Evolutionary conservation across 139 green algal genomes (phyloP).

Genomic region (Microglena sp.): DNA sequence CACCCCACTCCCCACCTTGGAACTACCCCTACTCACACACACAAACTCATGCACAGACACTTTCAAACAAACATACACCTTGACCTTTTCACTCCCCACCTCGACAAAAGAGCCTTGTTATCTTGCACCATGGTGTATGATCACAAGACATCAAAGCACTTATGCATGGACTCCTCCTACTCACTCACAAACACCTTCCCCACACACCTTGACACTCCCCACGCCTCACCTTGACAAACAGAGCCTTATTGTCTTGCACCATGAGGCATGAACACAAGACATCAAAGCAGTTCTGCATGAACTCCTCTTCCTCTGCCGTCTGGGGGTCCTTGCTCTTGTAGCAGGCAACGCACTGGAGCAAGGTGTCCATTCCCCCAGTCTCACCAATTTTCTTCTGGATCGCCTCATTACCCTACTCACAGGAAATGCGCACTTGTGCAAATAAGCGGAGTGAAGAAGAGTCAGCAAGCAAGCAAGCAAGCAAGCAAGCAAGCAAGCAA

Average conservation of each 20-base stretch:
- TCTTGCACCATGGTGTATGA: constrained; percentile 59
- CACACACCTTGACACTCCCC: too few relatives aligned
- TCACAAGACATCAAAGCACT: constrained; percentile 84
- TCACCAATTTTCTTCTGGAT: constrained; percentile 61
- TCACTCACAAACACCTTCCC: too few relatives aligned
- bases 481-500: too few relatives aligned
- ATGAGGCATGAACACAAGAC: constrained; percentile 73
- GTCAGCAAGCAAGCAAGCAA: not conserved
- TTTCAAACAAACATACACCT: not conserved
- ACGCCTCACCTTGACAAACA: constrained; percentile 53
- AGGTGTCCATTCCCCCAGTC: constrained; percentile 65
- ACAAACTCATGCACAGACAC: not conserved
- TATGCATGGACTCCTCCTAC: constrained; percentile 77
- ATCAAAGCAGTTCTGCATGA: constrained; percentile 85
- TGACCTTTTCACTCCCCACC: constrained; percentile 15
- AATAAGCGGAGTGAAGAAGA: not conserved
- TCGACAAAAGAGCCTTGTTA: constrained; percentile 62
- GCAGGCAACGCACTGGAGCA: constrained; percentile 58
- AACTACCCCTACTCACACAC: not conserved
- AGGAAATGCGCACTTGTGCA: not conserved
- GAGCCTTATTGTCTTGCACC: constrained; percentile 45
- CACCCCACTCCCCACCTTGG: too few relatives aligned
- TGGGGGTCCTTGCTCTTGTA: constrained; percentile 55
- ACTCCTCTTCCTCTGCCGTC: constrained; percentile 65
- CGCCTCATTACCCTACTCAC: constrained; percentile 23